phyloP scores from a whole-genome alignment of 208 protist species.

The Crithidia mellificae region DNA sequence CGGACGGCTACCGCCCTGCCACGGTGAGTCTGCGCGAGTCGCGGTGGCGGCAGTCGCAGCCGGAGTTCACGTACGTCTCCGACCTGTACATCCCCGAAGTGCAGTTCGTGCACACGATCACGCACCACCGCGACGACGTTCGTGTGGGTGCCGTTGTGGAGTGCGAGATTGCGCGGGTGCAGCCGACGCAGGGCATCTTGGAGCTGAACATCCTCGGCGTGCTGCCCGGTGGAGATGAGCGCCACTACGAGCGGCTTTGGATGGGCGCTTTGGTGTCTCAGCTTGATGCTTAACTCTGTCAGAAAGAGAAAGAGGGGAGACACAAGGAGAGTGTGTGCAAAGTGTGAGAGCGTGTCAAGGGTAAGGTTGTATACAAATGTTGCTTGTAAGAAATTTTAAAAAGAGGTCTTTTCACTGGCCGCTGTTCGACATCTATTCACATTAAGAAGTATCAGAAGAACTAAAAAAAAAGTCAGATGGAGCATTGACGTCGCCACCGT shows the following conservation, averaged over 20 bases:
- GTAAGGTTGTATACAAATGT: too few species aligned
- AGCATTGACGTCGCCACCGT: too few species aligned
- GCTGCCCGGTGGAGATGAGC: slow-evolving; percentile 60
- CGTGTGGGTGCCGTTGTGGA: slow-evolving; percentile 75
- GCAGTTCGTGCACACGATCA: slow-evolving; percentile 74
- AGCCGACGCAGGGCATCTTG: slow-evolving; percentile 70
- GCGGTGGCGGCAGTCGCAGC: slow-evolving; percentile 9
- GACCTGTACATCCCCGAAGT: slow-evolving; percentile 84
- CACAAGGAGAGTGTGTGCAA: background rate
- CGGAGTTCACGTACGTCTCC: slow-evolving; percentile 60
- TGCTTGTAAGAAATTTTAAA: background rate
- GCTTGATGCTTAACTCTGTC: slow-evolving; percentile 53
- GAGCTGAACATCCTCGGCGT: slow-evolving; percentile 57
- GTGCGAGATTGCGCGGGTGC: slow-evolving; percentile 59
- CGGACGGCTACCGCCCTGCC: slow-evolving; percentile 2
- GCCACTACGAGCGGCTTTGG: slow-evolving; percentile 63
- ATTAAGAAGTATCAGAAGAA: too few species aligned
- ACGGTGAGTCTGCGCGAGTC: slow-evolving; percentile 10
- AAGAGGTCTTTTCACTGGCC: too few species aligned
- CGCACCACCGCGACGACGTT: slow-evolving; percentile 59
- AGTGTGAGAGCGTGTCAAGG: too few species aligned
- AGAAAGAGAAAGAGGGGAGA: background rate
- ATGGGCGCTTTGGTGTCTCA: slow-evolving; percentile 56
- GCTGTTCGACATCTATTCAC: too few species aligned
- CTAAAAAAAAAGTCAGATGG: too few species aligned